Conservation (phyloP, 2,329 filamentous ascomycete species). For the Fusarium multiceps region DNA sequence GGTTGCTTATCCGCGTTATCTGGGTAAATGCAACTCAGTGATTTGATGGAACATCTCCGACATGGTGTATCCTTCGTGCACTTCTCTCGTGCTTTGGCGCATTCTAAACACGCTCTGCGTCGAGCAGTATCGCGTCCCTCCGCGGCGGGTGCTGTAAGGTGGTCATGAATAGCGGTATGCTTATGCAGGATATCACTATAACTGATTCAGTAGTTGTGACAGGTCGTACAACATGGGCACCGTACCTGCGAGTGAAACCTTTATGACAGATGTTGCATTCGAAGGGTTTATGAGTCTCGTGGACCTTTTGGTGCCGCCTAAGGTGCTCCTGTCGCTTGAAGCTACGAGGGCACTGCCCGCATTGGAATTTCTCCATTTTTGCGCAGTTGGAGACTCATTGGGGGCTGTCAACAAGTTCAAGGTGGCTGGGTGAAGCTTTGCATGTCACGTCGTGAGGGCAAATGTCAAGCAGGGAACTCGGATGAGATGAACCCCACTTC, state of each 20-base stretch:
- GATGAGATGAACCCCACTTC: background rate
- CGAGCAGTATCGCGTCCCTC: background rate
- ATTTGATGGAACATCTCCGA: constrained; percentile 15
- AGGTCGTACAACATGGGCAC: fast-evolving
- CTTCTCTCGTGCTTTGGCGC: constrained; percentile 30
- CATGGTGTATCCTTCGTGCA: constrained; percentile 28
- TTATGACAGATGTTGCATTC: constrained; percentile 32
- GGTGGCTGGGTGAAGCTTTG: background rate
- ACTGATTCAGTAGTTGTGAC: fast-evolving
- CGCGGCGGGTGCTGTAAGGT: background rate
- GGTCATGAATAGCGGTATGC: constrained; percentile 7
- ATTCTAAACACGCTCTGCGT: constrained; percentile 29
- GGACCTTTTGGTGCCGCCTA: constrained; percentile 32
- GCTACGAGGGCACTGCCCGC: constrained; percentile 20
- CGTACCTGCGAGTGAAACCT: constrained; percentile 34
- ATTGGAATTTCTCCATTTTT: constrained; percentile 27
- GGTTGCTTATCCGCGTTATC: fast-evolving
- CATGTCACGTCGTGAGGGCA: background rate
- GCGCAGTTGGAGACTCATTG: background rate
- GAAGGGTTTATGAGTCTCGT: constrained; percentile 23
- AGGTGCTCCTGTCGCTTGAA: constrained; percentile 41
- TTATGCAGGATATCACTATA: constrained; percentile 7
- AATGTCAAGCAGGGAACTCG: background rate
- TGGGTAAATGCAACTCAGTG: constrained; percentile 21
- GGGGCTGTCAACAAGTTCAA: background rate